Percentiles rank a stretch among this genome's conserved stretches.
These are phyloP conservation scores for Excoecaria cochinchinensis DNA, from an alignment of 345 rosid genomes.

Conservation along the genomic window DNA sequence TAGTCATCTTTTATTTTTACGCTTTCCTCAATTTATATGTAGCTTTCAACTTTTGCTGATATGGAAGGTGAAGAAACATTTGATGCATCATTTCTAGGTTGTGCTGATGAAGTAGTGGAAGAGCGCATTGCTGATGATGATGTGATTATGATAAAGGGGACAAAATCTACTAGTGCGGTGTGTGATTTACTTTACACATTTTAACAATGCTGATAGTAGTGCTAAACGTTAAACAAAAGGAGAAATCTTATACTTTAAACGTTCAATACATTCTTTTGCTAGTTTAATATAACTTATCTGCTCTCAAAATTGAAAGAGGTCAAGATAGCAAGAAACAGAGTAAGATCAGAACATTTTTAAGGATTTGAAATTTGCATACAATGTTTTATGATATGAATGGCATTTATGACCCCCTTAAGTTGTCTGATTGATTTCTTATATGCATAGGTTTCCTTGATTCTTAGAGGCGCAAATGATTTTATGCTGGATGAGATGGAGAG, in stretches of 20 bases:
- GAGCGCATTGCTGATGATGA: slow-evolving; percentile 96
- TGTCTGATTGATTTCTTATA: slow-evolving; percentile 11
- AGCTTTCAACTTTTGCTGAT: slow-evolving; percentile 98
- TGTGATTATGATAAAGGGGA: slow-evolving; percentile 86
- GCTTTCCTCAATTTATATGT: not conserved
- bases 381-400: not conserved
- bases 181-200: slow-evolving; percentile 22
- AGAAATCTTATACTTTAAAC: not conserved
- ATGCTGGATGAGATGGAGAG: slow-evolving; percentile 99
- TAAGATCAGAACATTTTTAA: not conserved
- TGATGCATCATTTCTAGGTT: slow-evolving; percentile 77
- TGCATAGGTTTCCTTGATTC: slow-evolving; percentile 81
- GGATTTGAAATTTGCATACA: not conserved
- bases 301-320: not conserved
- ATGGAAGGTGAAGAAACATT: slow-evolving; percentile 99
- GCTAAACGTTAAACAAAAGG: not conserved
- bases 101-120: slow-evolving; percentile 89
- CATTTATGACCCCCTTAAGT: not conserved
- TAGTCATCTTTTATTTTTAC: not conserved
- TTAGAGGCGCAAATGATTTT: slow-evolving; percentile 95
- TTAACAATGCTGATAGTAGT: not conserved
- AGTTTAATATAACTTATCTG: not conserved
- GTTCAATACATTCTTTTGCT: not conserved
- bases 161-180: slow-evolving; percentile 80
- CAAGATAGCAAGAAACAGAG: not conserved